These are phyloP conservation scores for Globisporangium middletonii DNA, from an alignment of 352 stramenopile species.

Conservation along the genomic window DNA sequence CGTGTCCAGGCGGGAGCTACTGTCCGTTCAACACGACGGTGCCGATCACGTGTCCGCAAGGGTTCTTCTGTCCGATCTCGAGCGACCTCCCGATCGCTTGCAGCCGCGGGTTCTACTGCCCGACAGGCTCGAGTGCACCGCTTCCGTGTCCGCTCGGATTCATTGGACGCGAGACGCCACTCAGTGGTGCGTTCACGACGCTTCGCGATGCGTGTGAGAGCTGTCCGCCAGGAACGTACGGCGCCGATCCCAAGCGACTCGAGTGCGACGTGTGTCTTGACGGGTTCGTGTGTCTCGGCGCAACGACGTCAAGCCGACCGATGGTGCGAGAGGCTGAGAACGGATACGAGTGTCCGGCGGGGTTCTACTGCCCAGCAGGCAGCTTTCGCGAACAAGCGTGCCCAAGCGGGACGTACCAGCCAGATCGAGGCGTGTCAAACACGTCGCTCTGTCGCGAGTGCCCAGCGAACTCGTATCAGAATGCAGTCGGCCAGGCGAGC, in stretches of 20 bases:
- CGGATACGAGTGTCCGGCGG: slow-evolving; percentile 82
- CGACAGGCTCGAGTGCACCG: slow-evolving; percentile 34
- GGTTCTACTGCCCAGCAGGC: slow-evolving; percentile 67
- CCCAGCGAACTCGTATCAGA: slow-evolving; percentile 75
- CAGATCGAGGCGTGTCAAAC: slow-evolving; percentile 33
- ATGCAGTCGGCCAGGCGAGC: slow-evolving; percentile 40
- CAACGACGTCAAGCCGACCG: slow-evolving; percentile 53
- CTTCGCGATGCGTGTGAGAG: slow-evolving; percentile 56
- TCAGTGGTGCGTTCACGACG: slow-evolving; percentile 40
- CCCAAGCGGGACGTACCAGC: slow-evolving; percentile 76
- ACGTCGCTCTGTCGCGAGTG: slow-evolving; percentile 59
- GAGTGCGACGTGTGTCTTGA: slow-evolving; percentile 60
- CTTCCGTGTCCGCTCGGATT: slow-evolving; percentile 79
- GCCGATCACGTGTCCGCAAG: slow-evolving; percentile 51
- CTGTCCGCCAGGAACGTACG: slow-evolving; percentile 76
- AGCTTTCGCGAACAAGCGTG: slow-evolving; percentile 54
- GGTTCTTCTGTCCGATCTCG: slow-evolving; percentile 64
- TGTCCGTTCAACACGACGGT: slow-evolving; percentile 66
- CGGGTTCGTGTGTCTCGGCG: slow-evolving; percentile 84
- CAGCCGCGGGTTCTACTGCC: slow-evolving; percentile 67
- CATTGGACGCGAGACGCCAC: slow-evolving; percentile 41
- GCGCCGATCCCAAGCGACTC: slow-evolving; percentile 71
- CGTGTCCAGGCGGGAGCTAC: slow-evolving; percentile 66
- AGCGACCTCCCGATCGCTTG: slow-evolving; percentile 32
- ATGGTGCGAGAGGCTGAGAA: slow-evolving; percentile 44